These are phyloP conservation scores for Starmerella stigmatis DNA, from an alignment of 805 yeast species.

Conservation along the genomic window DNA sequence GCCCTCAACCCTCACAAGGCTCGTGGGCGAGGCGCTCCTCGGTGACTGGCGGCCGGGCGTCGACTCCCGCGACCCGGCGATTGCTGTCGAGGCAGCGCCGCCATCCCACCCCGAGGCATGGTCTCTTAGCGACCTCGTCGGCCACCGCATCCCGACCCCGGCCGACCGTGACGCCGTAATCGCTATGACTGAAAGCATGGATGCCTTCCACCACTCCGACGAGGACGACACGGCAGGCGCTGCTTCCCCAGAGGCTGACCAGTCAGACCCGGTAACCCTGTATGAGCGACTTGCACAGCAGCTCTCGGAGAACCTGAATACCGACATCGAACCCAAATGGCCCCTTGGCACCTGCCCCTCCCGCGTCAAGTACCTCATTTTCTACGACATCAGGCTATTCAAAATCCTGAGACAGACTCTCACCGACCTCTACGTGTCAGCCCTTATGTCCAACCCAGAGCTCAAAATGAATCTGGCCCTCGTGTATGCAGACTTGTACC, in stretches of 20 bases:
- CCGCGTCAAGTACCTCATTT: constrained; percentile 49
- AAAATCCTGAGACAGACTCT: constrained; percentile 46
- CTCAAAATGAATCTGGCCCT: constrained; percentile 54
- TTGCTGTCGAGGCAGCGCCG: not conserved
- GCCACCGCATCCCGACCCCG: not conserved
- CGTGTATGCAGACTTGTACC: constrained; percentile 77
- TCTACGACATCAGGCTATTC: constrained; percentile 65
- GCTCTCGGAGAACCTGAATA: not conserved
- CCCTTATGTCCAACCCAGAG: constrained; percentile 49
- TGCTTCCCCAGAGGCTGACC: not conserved
- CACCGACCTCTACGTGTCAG: constrained; percentile 55
- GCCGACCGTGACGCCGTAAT: not conserved
- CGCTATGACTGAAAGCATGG: not conserved
- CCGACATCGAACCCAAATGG: constrained; percentile 6
- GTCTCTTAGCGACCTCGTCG: constrained; percentile 8
- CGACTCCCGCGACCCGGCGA: constrained; percentile 4
- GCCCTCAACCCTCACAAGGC: constrained; percentile 38
- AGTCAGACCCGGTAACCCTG: not conserved
- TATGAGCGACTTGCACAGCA: not conserved
- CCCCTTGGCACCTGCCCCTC: constrained; percentile 15
- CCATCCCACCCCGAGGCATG: not conserved
- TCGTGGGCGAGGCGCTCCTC: constrained; percentile 49
- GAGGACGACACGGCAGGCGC: not conserved
- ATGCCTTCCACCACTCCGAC: not conserved
- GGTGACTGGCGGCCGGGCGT: constrained; percentile 42